These are phyloP conservation scores for Coffea canephora DNA, from an alignment of 257 asterid species.

Conservation along the genomic window DNA sequence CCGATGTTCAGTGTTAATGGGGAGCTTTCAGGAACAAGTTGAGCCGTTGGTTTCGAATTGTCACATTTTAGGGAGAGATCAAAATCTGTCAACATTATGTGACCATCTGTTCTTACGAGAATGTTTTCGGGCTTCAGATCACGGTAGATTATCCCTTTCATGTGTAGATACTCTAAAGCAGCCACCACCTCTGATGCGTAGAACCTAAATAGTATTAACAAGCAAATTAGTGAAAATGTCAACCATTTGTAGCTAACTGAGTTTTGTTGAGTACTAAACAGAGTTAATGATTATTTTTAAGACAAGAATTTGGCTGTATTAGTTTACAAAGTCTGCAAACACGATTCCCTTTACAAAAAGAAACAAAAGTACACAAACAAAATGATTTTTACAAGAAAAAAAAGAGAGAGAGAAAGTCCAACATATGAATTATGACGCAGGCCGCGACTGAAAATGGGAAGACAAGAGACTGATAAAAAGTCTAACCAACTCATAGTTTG, in stretches of 20 bases:
- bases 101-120: constrained; percentile 65
- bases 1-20: constrained; percentile 3
- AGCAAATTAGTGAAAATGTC: background rate
- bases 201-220: constrained; percentile 37
- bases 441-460: background rate
- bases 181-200: constrained; percentile 80
- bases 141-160: constrained; percentile 65
- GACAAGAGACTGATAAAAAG: background rate
- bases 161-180: constrained; percentile 80
- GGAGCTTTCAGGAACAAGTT: constrained; percentile 32
- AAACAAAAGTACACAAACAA: background rate
- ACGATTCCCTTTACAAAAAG: background rate
- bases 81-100: constrained; percentile 76
- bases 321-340: background rate
- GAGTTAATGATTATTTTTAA: background rate
- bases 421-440: background rate
- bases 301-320: background rate
- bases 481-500: constrained; percentile 8
- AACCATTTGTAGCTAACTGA: background rate
- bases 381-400: background rate
- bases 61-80: constrained; percentile 65
- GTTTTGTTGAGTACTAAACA: background rate
- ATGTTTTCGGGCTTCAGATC: constrained; percentile 81
- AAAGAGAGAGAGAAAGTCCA: background rate
- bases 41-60: constrained; percentile 39